Conservation (phyloP, 2,329 filamentous ascomycete genomes). For the Colletotrichum lindemuthianum region DNA sequence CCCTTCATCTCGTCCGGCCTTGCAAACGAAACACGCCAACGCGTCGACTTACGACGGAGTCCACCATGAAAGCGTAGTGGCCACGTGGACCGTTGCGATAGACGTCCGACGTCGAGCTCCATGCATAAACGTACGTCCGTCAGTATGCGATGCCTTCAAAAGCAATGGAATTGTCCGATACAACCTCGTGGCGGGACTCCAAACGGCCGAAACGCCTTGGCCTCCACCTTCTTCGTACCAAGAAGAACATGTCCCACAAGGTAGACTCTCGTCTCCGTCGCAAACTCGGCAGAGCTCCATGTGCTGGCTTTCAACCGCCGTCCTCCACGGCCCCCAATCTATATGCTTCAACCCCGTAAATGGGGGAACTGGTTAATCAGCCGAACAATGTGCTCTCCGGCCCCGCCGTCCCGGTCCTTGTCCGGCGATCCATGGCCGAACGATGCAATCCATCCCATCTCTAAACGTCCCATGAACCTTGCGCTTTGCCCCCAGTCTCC, state of each 20-base stretch:
- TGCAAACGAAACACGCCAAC: conserved; percentile 25
- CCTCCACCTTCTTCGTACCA: background rate
- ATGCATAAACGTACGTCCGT: too few relatives aligned
- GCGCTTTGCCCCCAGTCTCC: background rate
- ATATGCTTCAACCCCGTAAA: conserved; percentile 15
- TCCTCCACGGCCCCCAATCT: conserved; percentile 9
- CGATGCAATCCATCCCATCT: too few relatives aligned
- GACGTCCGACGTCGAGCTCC: background rate
- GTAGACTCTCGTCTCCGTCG: background rate
- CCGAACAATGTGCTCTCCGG: conserved; percentile 17
- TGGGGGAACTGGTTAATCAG: background rate
- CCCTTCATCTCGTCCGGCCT: background rate
- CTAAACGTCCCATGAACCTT: background rate
- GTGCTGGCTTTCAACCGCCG: background rate
- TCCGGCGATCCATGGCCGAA: background rate
- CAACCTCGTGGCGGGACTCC: background rate
- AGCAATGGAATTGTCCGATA: background rate
- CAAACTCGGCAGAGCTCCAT: background rate
- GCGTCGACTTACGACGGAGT: conserved; percentile 25
- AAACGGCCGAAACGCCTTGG: background rate
- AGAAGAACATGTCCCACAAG: too few relatives aligned
- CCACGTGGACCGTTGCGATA: background rate
- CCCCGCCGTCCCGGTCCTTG: conserved; percentile 24
- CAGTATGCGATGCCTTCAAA: background rate
- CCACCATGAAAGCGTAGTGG: background rate